Evolutionary conservation across 2,329 filamentous ascomycete genomes (phyloP), one percentile per base, ranked within the genome.

Genomic region (Neodidymelliopsis sp.): DNA sequence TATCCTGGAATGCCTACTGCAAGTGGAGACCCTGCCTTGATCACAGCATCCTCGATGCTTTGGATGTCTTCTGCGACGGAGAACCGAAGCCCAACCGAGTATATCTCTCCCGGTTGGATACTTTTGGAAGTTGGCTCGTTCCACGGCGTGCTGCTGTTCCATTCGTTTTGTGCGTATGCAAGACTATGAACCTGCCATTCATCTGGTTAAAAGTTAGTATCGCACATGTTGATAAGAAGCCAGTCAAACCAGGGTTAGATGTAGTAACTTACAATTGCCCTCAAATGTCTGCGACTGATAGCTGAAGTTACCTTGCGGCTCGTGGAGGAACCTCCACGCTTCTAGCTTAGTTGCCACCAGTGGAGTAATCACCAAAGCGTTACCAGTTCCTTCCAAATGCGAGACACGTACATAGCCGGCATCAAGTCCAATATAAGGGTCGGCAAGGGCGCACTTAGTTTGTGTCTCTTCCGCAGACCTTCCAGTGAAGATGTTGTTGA

Each of bases 401-500:
- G 77, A 75, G 0, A 82, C 79, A 18, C 81, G 79, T 28, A 85
- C 74, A 46, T 83, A 81, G 0, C 83, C 83, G 0, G 81, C 82
- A 40, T 84, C 73, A 49, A 84, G 73, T 2, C 83, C 83, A n/a
- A 85, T 78, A 43, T 84, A 84, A 0, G 83, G 83, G 46, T 86
- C 83, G 0, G 80, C 75, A 3, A 85, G 73, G 0, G 80, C 81
- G 60, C 83, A 85, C 19, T 75, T 73, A 0, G 71, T 65, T 42
- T 79, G 76, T 6, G 79, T 83, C 6, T 82, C 76, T 2, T 70
- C 68, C 0, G 81, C 75, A 1, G 70, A 65, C 7, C 81, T 76
- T 33, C 74, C 73, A 10, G 77, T 83, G 59, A 85, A 85, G 56
- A 86, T 84, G 63, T 80, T 85, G 69, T 85, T 85, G 71, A 85